phyloP scores from a whole-genome alignment of 805 yeast genomes.

The Cyberlindnera maclurae region DNA sequence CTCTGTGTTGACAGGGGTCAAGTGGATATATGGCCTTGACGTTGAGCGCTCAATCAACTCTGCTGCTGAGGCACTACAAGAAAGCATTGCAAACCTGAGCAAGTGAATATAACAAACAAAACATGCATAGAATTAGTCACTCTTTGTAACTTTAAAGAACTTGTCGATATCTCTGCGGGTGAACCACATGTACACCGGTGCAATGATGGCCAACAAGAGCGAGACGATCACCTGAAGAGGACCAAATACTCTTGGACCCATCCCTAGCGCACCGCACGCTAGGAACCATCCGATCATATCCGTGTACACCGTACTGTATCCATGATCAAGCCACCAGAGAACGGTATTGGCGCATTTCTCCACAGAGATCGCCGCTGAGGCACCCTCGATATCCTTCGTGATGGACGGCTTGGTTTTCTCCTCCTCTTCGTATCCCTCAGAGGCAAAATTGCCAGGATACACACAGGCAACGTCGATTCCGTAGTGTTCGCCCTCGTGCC shows the following conservation, averaged over 20 bases:
- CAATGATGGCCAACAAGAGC: constrained; percentile 42
- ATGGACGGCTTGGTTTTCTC: constrained; percentile 80
- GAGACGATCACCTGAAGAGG: constrained; percentile 43
- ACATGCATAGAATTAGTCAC: background rate
- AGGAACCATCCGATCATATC: constrained; percentile 83
- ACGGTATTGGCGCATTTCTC: constrained; percentile 60
- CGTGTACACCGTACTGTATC: constrained; percentile 70
- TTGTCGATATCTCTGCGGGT: constrained; percentile 45
- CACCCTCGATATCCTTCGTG: constrained; percentile 78
- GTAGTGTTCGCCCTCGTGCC: constrained; percentile 73
- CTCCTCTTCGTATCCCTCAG: constrained; percentile 84
- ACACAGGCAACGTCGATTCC: constrained; percentile 66
- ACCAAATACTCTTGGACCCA: constrained; percentile 58
- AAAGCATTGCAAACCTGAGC: constrained; percentile 1
- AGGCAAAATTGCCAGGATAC: constrained; percentile 82
- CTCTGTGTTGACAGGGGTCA: constrained; percentile 56
- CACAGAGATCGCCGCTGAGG: constrained; percentile 63
- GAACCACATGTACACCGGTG: constrained; percentile 47
- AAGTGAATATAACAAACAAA: constrained; percentile 1
- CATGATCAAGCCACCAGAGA: constrained; percentile 46
- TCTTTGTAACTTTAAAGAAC: constrained; percentile 31
- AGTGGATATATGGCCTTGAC: constrained; percentile 52
- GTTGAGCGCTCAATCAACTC: constrained; percentile 30
- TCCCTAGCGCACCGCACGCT: constrained; percentile 58
- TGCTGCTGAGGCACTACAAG: constrained; percentile 9